A percentile compares a stretch with the other conserved stretches of the same genome.
phyloP scores from a whole-genome alignment of 2,329 filamentous ascomycete genomes.

The Cladosporium colombiae region DNA sequence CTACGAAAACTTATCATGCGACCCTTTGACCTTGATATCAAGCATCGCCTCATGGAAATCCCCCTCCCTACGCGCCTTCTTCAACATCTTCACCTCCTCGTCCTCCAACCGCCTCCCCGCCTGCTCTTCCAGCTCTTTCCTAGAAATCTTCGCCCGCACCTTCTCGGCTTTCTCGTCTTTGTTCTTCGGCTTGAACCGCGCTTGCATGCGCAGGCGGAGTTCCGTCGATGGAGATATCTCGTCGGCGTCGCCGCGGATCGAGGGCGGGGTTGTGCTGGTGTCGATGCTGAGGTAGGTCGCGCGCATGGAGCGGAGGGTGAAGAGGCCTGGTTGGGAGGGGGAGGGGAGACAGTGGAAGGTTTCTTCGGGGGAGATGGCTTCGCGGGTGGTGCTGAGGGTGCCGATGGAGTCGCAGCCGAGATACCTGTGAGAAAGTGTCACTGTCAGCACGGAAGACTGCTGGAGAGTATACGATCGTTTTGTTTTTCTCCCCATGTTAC shows the following conservation, averaged over 20 bases:
- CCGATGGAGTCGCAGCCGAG: conserved; percentile 84
- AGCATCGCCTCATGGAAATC: conserved; percentile 86
- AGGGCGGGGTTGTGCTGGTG: conserved; percentile 50
- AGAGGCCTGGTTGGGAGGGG: conserved; percentile 24
- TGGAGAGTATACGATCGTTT: too few relatives aligned
- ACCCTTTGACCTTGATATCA: conserved; percentile 85
- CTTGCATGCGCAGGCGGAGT: conserved; percentile 87
- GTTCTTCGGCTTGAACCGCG: conserved; percentile 83
- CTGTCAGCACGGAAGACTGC: too few relatives aligned
- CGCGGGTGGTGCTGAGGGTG: conserved; percentile 70
- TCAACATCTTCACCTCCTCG: conserved; percentile 80
- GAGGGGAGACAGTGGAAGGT: conserved; percentile 61
- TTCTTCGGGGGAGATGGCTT: conserved; percentile 83
- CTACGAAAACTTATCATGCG: conserved; percentile 78
- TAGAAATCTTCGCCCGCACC: conserved; percentile 79
- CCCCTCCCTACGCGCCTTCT: conserved; percentile 80
- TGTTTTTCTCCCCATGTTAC: not conserved
- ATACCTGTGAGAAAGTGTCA: conserved; percentile 57
- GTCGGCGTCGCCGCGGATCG: conserved; percentile 76
- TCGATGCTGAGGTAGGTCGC: conserved; percentile 69
- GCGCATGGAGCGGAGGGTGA: conserved; percentile 47
- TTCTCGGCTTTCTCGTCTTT: conserved; percentile 81
- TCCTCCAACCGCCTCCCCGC: conserved; percentile 51
- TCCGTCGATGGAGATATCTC: conserved; percentile 61
- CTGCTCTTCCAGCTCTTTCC: conserved; percentile 60